Conservation (phyloP, 345 rosid genomes). For the Nephelium lappaceum region DNA sequence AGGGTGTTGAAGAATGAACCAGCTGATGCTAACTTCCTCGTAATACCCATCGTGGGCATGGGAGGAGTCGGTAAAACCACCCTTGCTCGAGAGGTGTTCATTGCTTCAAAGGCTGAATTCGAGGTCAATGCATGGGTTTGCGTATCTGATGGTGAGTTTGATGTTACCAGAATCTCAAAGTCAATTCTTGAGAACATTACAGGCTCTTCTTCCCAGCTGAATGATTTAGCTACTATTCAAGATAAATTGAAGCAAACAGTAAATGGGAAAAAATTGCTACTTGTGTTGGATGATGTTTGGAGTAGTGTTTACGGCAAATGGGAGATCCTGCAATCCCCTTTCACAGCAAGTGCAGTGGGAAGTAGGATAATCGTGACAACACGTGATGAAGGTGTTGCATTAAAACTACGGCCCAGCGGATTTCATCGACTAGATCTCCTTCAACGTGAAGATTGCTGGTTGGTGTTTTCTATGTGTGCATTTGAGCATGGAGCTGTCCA, state of each 20-base stretch:
- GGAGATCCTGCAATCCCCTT: background rate
- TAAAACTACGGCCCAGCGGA: background rate
- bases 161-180: background rate
- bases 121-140: background rate
- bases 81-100: background rate
- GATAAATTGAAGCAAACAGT: background rate
- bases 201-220: too few species aligned
- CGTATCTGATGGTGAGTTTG: constrained; percentile 1
- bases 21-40: background rate
- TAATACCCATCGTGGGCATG: background rate
- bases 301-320: background rate
- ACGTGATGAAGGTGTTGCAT: background rate
- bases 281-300: constrained; percentile 6
- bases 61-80: constrained; percentile 1
- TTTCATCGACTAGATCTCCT: background rate
- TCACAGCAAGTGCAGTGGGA: background rate
- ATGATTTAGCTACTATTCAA: background rate
- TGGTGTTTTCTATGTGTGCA: background rate
- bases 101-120: background rate
- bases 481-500: background rate
- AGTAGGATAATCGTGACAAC: background rate
- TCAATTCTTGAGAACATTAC: background rate
- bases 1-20: background rate
- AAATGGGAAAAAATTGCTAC: background rate
- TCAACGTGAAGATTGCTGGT: background rate